Base-by-base conservation (phyloP, 345 rosid genomes). In the Salix brachista region DNA sequence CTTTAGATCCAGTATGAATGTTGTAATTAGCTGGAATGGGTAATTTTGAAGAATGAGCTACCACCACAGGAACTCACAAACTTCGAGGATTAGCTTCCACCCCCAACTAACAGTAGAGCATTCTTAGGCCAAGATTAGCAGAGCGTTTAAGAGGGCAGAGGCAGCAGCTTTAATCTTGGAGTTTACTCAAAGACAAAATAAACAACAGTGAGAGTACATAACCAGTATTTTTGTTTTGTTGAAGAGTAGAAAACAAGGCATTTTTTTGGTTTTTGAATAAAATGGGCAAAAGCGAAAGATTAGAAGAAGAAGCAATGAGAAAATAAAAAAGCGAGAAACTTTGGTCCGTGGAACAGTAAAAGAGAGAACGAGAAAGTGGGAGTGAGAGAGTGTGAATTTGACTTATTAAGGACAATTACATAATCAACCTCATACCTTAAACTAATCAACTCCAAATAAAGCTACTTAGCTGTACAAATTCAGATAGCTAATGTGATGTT, bases 1-100 rank as follows among this genome's bases (percentile, higher is more conserved):
- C n/a, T 70, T 44, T 60, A 77, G 80, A 77, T 77, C 75, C 75
- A 44, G 75, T 48, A 61, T 62, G 50, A 61, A 70, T 52, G 75
- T 17, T 70, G 3, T 37, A 50, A 75, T 8, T n/a, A 52, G 72
- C 78, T n/a, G 78, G 50, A 69, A 39, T 54, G 52, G 52, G 65
- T 28, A 52, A 23, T 21, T 67, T 50, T 52, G 36, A 56, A 75
- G 26, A 25, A 64, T n/a, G 50, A 44, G 28, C 50, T 8, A 30
- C 34, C 30, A 46, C 18, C 72, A 69, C 39, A 37, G 52, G 67
- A 69, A 76, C 26, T 76, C 68, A 30, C 68, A 17, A 76, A 56
- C 17, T 69, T 37, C 19, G 68, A 56, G 68, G 79, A 37, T 14
- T 37, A 9, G 36, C 18, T 36, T 7, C 69, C 69, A 13, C 42